phyloP scores from a whole-genome alignment of 768 basidiomycete genomes.

The Strobilomyces dryophilus region DNA sequence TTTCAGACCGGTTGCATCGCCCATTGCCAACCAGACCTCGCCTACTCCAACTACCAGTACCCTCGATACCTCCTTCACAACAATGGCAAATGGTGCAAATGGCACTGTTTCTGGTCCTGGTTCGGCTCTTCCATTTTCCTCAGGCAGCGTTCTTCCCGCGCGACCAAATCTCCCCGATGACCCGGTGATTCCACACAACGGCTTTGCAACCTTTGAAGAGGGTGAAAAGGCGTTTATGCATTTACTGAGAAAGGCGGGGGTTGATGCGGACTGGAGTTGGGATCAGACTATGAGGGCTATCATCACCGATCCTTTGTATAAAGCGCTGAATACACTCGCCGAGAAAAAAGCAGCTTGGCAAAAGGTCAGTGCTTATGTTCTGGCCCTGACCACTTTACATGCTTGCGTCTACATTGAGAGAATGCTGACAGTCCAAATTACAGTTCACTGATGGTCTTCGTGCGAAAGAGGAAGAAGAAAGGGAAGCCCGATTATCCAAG shows the following conservation, averaged over 20 bases:
- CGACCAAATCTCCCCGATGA: conserved; percentile 83
- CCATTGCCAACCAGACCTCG: conserved; percentile 40
- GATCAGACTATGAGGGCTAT: conserved; percentile 97
- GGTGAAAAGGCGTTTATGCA: conserved; percentile 94
- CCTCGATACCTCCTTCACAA: conserved; percentile 16
- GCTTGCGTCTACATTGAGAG: background rate
- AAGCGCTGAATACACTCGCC: conserved; percentile 86
- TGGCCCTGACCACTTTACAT: background rate
- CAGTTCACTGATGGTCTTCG: conserved; percentile 73
- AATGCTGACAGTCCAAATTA: conserved; percentile 7
- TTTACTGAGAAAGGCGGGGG: conserved; percentile 82
- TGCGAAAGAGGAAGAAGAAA: conserved; percentile 82
- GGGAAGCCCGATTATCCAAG: conserved; percentile 77
- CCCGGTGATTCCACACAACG: conserved; percentile 85
- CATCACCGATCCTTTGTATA: conserved; percentile 97
- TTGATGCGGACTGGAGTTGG: conserved; percentile 95
- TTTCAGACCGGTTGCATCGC: conserved; percentile 32
- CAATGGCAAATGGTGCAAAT: conserved; percentile 45
- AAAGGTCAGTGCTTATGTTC: conserved; percentile 53
- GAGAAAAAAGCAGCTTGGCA: conserved; percentile 95
- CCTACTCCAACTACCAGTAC: background rate
- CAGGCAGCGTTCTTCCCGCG: conserved; percentile 59
- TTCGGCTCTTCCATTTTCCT: conserved; percentile 59
- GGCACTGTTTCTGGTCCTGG: conserved; percentile 43
- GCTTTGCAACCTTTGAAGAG: conserved; percentile 81